Conservation (phyloP, 768 basidiomycete species). For the Naganishia friedmannii region DNA sequence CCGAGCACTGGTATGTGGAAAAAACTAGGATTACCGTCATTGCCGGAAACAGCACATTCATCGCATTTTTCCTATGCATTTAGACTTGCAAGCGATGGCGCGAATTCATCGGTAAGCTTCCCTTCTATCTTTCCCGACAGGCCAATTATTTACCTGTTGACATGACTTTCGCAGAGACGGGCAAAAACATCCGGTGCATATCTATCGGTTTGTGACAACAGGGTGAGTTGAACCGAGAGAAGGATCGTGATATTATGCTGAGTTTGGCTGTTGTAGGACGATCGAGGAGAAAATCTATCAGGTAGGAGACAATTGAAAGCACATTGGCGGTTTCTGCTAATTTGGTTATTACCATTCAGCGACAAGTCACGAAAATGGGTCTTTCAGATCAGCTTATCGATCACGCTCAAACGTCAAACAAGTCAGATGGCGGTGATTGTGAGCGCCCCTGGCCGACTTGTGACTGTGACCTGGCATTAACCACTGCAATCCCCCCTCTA, state of each 20-base stretch:
- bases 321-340: slow-evolving; percentile 61
- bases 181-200: slow-evolving; percentile 84
- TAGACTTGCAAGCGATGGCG: slow-evolving; percentile 93
- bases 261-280: slow-evolving; percentile 56
- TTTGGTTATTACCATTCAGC: slow-evolving; percentile 55
- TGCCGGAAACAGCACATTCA: not conserved
- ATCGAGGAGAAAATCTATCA: slow-evolving; percentile 67
- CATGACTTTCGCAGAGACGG: slow-evolving; percentile 60
- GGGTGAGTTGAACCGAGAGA: slow-evolving; percentile 54
- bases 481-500: slow-evolving; percentile 11
- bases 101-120: slow-evolving; percentile 64
- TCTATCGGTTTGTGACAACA: slow-evolving; percentile 54
- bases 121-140: slow-evolving; percentile 52
- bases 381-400: slow-evolving; percentile 65
- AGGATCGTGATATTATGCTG: slow-evolving; percentile 59
- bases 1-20: slow-evolving; percentile 43
- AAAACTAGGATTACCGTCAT: not conserved
- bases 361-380: slow-evolving; percentile 90
- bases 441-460: slow-evolving; percentile 40
- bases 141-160: not conserved
- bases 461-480: slow-evolving; percentile 21
- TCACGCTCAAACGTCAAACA: slow-evolving; percentile 62
- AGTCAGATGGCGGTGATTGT: slow-evolving; percentile 76
- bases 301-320: slow-evolving; percentile 28
- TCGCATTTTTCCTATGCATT: slow-evolving; percentile 57